These are phyloP conservation scores for Nannizzia gypsea DNA, from an alignment of 2,329 filamentous ascomycete species.

Conservation along the genomic window DNA sequence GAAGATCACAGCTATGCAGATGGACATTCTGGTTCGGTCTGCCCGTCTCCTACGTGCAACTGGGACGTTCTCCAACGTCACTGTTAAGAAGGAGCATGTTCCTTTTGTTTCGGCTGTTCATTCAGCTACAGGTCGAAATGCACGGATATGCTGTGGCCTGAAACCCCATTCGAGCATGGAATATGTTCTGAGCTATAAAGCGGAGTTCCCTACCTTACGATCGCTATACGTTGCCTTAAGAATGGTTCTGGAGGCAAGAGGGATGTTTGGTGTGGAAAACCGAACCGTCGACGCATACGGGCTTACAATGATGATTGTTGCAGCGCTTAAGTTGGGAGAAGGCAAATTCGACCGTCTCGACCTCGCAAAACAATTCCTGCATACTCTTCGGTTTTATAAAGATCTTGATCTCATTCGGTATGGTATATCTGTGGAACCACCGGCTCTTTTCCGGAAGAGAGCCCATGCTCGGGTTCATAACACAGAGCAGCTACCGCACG, in stretches of 20 bases:
- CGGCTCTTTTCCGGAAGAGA: conserved; percentile 32
- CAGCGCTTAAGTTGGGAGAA: conserved; percentile 38
- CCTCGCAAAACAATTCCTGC: conserved; percentile 35
- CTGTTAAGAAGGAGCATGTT: conserved; percentile 18
- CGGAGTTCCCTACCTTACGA: conserved; percentile 39
- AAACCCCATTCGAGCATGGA: conserved; percentile 29
- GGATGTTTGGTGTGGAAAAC: conserved; percentile 36
- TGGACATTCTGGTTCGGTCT: conserved; percentile 18
- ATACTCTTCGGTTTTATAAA: conserved; percentile 40
- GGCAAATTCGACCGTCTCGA: conserved; percentile 20
- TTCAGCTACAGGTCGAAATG: conserved; percentile 35
- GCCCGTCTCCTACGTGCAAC: conserved; percentile 16
- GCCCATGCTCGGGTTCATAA: neutral
- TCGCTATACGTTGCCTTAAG: conserved; percentile 41
- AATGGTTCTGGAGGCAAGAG: conserved; percentile 39
- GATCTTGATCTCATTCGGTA: conserved; percentile 34
- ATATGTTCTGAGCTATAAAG: conserved; percentile 37
- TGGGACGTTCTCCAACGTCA: conserved; percentile 17
- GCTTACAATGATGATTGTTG: conserved; percentile 46
- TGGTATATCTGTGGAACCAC: conserved; percentile 42
- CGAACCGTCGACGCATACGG: conserved; percentile 45
- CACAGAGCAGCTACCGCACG: neutral
- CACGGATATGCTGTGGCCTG: conserved; percentile 42
- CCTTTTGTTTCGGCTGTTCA: conserved; percentile 33
- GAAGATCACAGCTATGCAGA: conserved; percentile 19